These are phyloP conservation scores for Climacium dendroides DNA, from an alignment of 225 moss, liverwort and hornwort species.

Conservation along the genomic window DNA sequence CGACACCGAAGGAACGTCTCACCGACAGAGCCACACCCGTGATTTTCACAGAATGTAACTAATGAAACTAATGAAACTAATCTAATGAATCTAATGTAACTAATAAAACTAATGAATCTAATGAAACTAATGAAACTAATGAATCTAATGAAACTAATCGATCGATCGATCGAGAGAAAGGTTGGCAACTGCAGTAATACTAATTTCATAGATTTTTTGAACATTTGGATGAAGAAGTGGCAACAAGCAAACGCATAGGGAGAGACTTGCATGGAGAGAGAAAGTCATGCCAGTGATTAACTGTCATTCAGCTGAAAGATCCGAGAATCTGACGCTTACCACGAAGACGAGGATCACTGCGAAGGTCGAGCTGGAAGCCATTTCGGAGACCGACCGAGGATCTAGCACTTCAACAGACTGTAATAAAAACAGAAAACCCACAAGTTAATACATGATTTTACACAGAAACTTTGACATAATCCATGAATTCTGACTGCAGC, in stretches of 20 bases:
- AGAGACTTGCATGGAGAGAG: neutral
- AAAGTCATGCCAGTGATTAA: neutral
- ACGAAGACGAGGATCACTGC: slow-evolving; percentile 15
- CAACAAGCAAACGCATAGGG: neutral
- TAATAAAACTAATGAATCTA: too few species aligned
- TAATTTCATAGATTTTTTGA: neutral
- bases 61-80: too few species aligned
- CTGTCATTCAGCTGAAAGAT: neutral
- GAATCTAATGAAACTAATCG: too few species aligned
- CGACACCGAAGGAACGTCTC: neutral
- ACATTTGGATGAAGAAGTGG: neutral
- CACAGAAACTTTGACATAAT: neutral
- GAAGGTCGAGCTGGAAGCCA: slow-evolving; percentile 22
- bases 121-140: too few species aligned
- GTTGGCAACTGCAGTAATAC: neutral
- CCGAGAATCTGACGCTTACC: neutral
- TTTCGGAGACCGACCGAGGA: neutral
- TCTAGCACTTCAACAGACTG: neutral
- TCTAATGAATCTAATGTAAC: too few species aligned
- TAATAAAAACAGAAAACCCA: neutral
- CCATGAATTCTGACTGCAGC: neutral
- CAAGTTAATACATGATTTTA: neutral
- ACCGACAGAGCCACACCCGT: neutral
- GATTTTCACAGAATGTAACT: too few species aligned
- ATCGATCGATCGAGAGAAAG: neutral